Evolutionary conservation across 371 early-diverging fungal genomes (phyloP), one percentile per base, ranked within the genome.

Genomic region (Blastocladiella emersonii): DNA sequence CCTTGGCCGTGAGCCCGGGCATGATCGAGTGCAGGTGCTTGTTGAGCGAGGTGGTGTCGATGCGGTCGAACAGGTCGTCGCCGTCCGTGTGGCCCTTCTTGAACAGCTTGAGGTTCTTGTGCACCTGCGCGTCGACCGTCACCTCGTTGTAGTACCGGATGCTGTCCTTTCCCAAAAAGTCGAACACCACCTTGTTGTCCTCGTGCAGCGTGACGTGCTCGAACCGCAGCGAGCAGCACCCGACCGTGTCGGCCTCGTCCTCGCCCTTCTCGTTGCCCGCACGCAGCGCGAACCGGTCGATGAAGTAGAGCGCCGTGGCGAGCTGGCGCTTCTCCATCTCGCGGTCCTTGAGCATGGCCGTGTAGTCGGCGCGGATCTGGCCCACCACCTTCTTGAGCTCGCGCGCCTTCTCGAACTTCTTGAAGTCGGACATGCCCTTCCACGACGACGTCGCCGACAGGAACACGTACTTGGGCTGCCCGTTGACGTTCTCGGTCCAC

Each of bases 181-280:
- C 98, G 75, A 97, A 91, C 59, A 84, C 80, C 61, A 98, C 77
- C 67, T 73, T 74, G 32, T 73, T 74, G 0, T 71, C 68, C 34
- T 36, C 43, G 56, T 86, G 86, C 30, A 96, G 76, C 21, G 77
- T 79, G 37, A 97, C 80, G 70, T 98, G 97, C 70, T 98, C 97
- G 65, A 72, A 88, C 39, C 97, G 87, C 53, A 98, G 76, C 1
- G 96, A 95, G 72, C 97, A 98, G 70, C 98, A 97, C 66, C 98
- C 97, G 2, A 96, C 98, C 15, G 98, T 98, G 71, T 98, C 98
- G 0, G 98, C 98, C 74, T 95, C 95, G 64, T 95, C 94, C 32
- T 88, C 91, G 53, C 93, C 90, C 76, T 98, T 98, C 70, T 97
- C 97, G 70, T 96, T 96, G 64, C 98, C 98, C 34, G 98, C 98